Percentiles rank a stretch among this genome's conserved stretches.
These are phyloP conservation scores for Fusarium agapanthi DNA, from an alignment of 2,329 filamentous ascomycete genomes.

Conservation along the genomic window DNA sequence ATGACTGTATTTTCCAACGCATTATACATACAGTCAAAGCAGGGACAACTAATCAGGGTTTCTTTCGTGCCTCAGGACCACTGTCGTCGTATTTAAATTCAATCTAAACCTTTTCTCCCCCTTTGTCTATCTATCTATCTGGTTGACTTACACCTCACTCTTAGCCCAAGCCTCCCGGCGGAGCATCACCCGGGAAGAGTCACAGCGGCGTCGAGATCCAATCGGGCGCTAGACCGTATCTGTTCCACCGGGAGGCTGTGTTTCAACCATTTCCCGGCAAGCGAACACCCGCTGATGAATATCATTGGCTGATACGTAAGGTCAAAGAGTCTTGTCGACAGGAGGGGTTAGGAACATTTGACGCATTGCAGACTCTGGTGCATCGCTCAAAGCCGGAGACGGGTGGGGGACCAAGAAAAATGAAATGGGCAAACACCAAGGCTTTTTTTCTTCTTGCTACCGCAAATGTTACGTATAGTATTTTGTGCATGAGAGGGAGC, in stretches of 20 bases:
- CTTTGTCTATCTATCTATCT: background rate
- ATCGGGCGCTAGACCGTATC: constrained; percentile 1
- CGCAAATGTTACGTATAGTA: background rate
- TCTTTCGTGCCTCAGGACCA: background rate
- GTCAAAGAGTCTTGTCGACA: background rate
- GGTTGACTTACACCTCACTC: background rate
- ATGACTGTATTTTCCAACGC: constrained; percentile 19
- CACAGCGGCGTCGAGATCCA: constrained; percentile 10
- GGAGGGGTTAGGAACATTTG: background rate
- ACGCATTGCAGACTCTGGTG: background rate
- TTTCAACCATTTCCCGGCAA: background rate
- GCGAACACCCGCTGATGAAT: background rate
- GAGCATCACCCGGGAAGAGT: constrained; percentile 10
- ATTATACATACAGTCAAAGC: background rate
- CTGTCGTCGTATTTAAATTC: constrained; percentile 4
- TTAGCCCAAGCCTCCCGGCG: background rate
- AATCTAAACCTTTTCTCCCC: background rate
- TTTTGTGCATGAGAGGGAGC: background rate
- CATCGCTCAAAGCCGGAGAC: constrained; percentile 18
- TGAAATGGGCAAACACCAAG: constrained; percentile 21
- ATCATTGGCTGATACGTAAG: constrained; percentile 2
- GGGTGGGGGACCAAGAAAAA: background rate
- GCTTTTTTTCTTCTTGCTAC: background rate
- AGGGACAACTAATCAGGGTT: background rate
- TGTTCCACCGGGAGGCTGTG: constrained; percentile 15